Evolutionary conservation across 1,139 yeast genomes (phyloP).

Genomic region (Petasospora fabianii): DNA sequence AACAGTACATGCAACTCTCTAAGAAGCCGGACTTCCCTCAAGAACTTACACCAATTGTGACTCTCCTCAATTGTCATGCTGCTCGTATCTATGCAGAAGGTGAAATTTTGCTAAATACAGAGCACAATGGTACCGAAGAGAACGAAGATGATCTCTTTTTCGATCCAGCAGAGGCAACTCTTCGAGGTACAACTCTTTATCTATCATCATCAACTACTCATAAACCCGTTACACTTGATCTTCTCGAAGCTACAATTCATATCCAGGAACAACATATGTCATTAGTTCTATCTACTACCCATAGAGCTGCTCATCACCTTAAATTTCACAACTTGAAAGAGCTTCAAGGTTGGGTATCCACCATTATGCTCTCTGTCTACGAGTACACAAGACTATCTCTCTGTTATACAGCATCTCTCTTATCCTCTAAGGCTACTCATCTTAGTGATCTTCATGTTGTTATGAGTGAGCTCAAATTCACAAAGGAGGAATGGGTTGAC

Average conservation of each 20-base stretch:
- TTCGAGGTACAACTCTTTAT: slow-evolving; percentile 17
- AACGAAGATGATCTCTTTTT: slow-evolving; percentile 15
- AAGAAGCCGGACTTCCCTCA: slow-evolving; percentile 13
- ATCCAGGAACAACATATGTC: slow-evolving; percentile 6
- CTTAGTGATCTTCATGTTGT: slow-evolving; percentile 73
- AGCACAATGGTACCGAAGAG: slow-evolving; percentile 8
- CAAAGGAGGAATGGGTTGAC: slow-evolving; percentile 73
- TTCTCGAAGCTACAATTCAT: slow-evolving; percentile 68
- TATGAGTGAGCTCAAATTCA: slow-evolving; percentile 54
- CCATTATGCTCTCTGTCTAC: slow-evolving; percentile 62
- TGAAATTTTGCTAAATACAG: slow-evolving; percentile 13
- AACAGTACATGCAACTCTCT: slow-evolving; percentile 12
- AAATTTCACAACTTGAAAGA: slow-evolving; percentile 56
- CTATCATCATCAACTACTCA: slow-evolving; percentile 1
- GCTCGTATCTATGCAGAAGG: slow-evolving; percentile 40
- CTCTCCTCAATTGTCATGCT: slow-evolving; percentile 49
- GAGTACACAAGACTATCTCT: slow-evolving; percentile 72
- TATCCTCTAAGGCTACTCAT: slow-evolving; percentile 71
- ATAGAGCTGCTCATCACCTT: slow-evolving; percentile 38
- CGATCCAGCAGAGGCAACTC: slow-evolving; percentile 12
- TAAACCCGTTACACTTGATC: slow-evolving; percentile 69
- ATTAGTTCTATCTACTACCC: slow-evolving; percentile 12
- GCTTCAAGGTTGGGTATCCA: slow-evolving; percentile 56
- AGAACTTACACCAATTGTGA: slow-evolving; percentile 51
- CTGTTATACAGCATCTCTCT: slow-evolving; percentile 81